Conservation (phyloP, 768 basidiomycete genomes). For the Mycena amicta region DNA sequence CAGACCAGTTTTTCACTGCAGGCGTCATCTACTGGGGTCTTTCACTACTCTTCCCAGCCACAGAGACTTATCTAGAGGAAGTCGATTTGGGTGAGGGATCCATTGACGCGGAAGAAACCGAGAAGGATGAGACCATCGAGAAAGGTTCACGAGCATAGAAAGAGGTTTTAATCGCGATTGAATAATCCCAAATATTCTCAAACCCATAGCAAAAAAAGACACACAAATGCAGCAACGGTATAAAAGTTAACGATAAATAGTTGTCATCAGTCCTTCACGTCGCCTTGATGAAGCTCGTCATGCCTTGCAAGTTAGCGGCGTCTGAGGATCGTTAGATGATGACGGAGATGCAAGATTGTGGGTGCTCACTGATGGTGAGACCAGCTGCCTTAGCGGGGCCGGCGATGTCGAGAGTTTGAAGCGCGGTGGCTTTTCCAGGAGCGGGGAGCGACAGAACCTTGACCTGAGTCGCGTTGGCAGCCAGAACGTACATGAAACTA, state of each 20-base stretch:
- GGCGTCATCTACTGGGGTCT: slow-evolving; percentile 37
- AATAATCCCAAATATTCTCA: slow-evolving; percentile 11
- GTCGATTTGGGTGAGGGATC: slow-evolving; percentile 35
- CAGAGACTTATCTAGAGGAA: slow-evolving; percentile 42
- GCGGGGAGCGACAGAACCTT: slow-evolving; percentile 31
- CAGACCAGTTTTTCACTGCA: slow-evolving; percentile 41
- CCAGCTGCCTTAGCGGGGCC: slow-evolving; percentile 25
- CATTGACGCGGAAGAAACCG: background rate
- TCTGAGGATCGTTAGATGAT: background rate
- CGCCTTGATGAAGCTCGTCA: slow-evolving; percentile 27
- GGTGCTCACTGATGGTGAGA: slow-evolving; percentile 27
- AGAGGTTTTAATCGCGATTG: slow-evolving; percentile 2
- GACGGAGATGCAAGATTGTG: background rate
- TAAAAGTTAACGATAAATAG: slow-evolving; percentile 4
- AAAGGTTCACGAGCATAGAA: background rate
- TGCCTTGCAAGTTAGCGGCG: slow-evolving; percentile 22
- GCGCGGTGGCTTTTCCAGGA: slow-evolving; percentile 27
- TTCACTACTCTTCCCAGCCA: slow-evolving; percentile 43
- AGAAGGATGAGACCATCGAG: slow-evolving; percentile 5
- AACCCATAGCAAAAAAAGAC: slow-evolving; percentile 9
- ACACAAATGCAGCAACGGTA: slow-evolving; percentile 5
- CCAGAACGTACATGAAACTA: slow-evolving; percentile 34
- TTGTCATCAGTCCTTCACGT: background rate
- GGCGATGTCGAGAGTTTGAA: slow-evolving; percentile 32
- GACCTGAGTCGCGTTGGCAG: slow-evolving; percentile 30